phyloP scores from a whole-genome alignment of 352 stramenopile genomes.

The Pythium phragmitis region DNA sequence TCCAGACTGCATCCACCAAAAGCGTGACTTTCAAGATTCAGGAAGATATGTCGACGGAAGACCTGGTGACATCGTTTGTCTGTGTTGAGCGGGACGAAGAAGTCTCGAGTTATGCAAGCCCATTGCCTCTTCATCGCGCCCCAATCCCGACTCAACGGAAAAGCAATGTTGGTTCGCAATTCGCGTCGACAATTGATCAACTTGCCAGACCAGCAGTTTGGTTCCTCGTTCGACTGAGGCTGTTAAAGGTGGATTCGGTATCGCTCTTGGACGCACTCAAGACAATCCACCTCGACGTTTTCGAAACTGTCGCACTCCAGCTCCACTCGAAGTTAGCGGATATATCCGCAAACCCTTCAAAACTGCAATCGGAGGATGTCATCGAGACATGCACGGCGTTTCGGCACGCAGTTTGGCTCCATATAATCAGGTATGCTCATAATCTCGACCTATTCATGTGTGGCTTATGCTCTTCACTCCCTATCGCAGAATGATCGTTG shows the following conservation, averaged over 20 bases:
- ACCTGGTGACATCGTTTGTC: constrained; percentile 22
- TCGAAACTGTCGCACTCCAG: constrained; percentile 50
- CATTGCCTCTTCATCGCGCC: neutral
- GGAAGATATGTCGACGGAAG: constrained; percentile 17
- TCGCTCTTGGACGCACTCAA: constrained; percentile 4
- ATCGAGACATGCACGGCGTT: constrained; percentile 54
- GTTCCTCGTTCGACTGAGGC: constrained; percentile 14
- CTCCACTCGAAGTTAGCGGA: constrained; percentile 39
- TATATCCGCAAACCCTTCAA: constrained; percentile 50
- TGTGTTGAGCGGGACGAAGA: neutral
- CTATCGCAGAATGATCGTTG: constrained; percentile 4
- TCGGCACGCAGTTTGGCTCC: constrained; percentile 59
- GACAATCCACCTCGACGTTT: constrained; percentile 37
- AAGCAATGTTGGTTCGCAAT: neutral
- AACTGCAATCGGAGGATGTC: constrained; percentile 41
- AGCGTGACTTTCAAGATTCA: constrained; percentile 13
- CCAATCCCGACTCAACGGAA: neutral
- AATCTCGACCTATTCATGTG: neutral
- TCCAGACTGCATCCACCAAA: neutral
- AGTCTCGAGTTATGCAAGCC: neutral
- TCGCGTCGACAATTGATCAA: constrained; percentile 13
- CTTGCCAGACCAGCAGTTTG: constrained; percentile 25
- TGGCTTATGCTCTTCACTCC: neutral
- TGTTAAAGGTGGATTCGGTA: constrained; percentile 14
- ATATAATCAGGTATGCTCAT: constrained; percentile 49